phyloP scores from a whole-genome alignment of 2,329 filamentous ascomycete species.

The Fusarium xyrophilum region DNA sequence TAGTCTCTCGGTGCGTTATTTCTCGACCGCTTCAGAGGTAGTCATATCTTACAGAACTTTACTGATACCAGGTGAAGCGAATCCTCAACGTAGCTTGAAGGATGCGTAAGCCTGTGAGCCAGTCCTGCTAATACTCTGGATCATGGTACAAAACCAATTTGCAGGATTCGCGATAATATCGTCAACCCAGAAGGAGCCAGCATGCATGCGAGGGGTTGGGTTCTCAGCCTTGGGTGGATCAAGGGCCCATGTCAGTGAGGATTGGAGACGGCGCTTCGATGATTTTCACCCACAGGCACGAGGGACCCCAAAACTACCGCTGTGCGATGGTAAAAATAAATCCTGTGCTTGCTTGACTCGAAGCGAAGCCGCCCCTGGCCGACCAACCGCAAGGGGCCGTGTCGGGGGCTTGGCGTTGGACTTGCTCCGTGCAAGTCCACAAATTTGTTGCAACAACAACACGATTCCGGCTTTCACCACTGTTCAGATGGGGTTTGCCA shows the following conservation, averaged over 20 bases:
- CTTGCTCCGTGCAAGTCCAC: conserved; percentile 2
- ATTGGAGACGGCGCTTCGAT: conserved; percentile 30
- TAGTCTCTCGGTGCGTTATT: background rate
- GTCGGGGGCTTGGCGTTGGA: conserved; percentile 17
- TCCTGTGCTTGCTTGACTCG: conserved; percentile 31
- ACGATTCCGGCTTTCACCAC: conserved; percentile 15
- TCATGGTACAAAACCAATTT: conserved; percentile 28
- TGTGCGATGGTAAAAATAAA: conserved; percentile 41
- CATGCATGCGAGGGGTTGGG: conserved; percentile 41
- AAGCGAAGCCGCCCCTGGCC: conserved; percentile 39
- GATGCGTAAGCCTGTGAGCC: conserved; percentile 3
- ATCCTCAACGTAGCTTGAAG: background rate
- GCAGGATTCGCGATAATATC: conserved; percentile 31
- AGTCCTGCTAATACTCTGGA: conserved; percentile 5
- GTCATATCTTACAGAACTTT: background rate
- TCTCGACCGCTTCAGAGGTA: background rate
- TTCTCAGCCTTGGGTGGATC: conserved; percentile 28
- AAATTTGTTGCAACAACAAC: conserved; percentile 13
- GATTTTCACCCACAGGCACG: conserved; percentile 34
- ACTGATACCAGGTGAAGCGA: background rate
- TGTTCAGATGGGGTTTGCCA: background rate
- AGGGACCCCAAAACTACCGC: conserved; percentile 27
- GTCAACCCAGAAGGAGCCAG: conserved; percentile 34
- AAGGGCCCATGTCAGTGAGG: conserved; percentile 28
- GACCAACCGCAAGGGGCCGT: conserved; percentile 34